A percentile compares a stretch with the other conserved stretches of the same genome.
Evolutionary conservation across 371 early-diverging fungal species (phyloP).

Genomic region (Paraphysoderma sedebokerense): DNA sequence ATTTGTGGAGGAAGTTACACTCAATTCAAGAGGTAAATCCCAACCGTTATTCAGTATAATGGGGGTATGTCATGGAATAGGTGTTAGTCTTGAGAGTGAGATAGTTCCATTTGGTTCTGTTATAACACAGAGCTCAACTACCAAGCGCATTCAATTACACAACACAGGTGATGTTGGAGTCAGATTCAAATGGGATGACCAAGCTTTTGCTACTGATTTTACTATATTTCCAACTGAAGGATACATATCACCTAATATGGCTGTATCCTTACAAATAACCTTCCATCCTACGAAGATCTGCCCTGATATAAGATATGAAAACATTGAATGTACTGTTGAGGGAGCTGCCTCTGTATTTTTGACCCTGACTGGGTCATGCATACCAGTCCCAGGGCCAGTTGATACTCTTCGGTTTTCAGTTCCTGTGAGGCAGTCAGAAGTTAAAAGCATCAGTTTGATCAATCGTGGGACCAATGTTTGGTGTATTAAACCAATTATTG

Average conservation of each 20-base stretch:
- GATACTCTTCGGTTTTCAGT: conserved; percentile 25
- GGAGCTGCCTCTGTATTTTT: conserved; percentile 15
- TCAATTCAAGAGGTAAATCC: conserved; percentile 18
- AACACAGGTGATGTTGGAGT: conserved; percentile 33
- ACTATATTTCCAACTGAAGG: conserved; percentile 29
- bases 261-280: conserved; percentile 25
- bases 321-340: conserved; percentile 20
- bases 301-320: conserved; percentile 28
- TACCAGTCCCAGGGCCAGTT: conserved; percentile 22
- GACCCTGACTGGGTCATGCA: conserved; percentile 27
- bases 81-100: conserved; percentile 26
- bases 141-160: conserved; percentile 22
- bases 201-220: conserved; percentile 23
- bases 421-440: conserved; percentile 23
- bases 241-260: conserved; percentile 35
- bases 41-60: conserved; percentile 17
- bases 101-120: conserved; percentile 33
- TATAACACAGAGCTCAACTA: conserved; percentile 20
- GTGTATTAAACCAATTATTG: conserved; percentile 30
- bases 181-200: conserved; percentile 23
- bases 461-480: conserved; percentile 20
- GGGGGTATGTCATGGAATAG: conserved; percentile 33
- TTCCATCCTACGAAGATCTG: conserved; percentile 30
- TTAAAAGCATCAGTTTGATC: conserved; percentile 18
- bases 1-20: conserved; percentile 21